Base-by-base conservation (phyloP, 129 eudicot species). In the Rutidosis leptorrhynchoides region DNA sequence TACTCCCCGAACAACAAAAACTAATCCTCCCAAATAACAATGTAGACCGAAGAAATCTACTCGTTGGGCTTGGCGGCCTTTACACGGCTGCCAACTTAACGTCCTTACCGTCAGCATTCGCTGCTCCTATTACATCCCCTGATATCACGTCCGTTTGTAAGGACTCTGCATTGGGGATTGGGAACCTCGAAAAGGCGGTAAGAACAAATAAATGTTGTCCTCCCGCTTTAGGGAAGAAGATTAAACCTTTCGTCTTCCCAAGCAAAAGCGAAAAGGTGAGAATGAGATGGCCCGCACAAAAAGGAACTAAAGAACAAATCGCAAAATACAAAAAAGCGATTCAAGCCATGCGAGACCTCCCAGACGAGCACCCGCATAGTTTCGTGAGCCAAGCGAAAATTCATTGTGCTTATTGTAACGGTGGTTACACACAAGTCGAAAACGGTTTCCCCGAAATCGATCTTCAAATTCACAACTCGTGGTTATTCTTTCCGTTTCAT, bases 401-500 rank as follows among this genome's bases (percentile, higher is more conserved):
- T 24, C 61, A 56, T 25, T 56, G 61, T 7, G 61, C 61, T 56
- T 56, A 57, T 15, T 57, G 86, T 23, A 70, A 81, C 7, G 77
- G 82, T 0, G 78, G 72, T 15, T 81, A 81, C 65, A 46, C 55
- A 4, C 85, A 75, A 54, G 65, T 72, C 43, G 64, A 53, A 6
- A 52, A 56, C 1, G 82, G 82, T 0, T 72, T 52, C 40, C 80
- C 77, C 0, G 40, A 59, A 7, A 48, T 68, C 0, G 70, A 75
- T 37, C 27, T 84, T 0, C 82, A 81, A 29, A 72, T 81, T 29
- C 89, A 84, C 33, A 63, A 37, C 49, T 80, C 83, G 11, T 84
- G 85, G 89, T 63, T 84, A 5, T 84, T 84, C 40, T 81, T 81
- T 7, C 86, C 90, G 0, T 84, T 81, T 35, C 62, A 82, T 43